Evolutionary conservation across 192 early-diverging fungal genomes (phyloP).

Genomic region (Backusella parvicylindrica): DNA sequence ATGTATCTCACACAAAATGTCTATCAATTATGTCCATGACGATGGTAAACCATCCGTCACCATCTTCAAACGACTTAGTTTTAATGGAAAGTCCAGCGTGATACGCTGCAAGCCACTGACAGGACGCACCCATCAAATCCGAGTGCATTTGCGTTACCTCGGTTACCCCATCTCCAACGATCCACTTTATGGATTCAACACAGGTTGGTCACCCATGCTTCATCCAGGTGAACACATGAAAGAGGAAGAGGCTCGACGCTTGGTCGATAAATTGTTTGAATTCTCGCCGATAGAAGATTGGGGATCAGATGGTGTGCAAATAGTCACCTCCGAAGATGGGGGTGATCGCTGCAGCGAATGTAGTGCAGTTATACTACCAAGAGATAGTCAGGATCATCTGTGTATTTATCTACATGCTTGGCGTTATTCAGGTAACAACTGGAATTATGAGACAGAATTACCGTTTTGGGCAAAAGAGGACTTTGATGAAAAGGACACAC

Average conservation of each 20-base stretch:
- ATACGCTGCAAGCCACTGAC: conserved; percentile 83
- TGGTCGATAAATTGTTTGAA: conserved; percentile 22
- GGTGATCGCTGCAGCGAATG: conserved; percentile 54
- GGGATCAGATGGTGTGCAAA: neutral
- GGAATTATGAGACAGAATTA: conserved; percentile 73
- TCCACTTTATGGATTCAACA: conserved; percentile 77
- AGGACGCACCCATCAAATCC: conserved; percentile 95
- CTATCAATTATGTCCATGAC: conserved; percentile 80
- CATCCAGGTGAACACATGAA: conserved; percentile 14
- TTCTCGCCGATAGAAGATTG: conserved; percentile 11
- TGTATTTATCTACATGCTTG: conserved; percentile 91
- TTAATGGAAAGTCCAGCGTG: conserved; percentile 68
- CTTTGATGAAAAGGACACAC: conserved; percentile 7
- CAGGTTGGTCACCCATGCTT: conserved; percentile 17
- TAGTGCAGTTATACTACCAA: conserved; percentile 44
- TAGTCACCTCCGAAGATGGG: neutral
- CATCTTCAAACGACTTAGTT: conserved; percentile 62
- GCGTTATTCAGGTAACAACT: conserved; percentile 70
- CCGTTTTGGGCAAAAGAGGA: conserved; percentile 78
- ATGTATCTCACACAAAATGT: conserved; percentile 82
- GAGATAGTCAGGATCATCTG: conserved; percentile 74
- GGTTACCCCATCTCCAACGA: conserved; percentile 95
- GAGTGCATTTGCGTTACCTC: conserved; percentile 92
- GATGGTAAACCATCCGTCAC: conserved; percentile 85
- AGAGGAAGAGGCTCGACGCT: conserved; percentile 10